Evolutionary conservation across 2,329 filamentous ascomycete genomes (phyloP), one percentile per base, ranked within the genome.

Genomic region (Alternaria sp.): DNA sequence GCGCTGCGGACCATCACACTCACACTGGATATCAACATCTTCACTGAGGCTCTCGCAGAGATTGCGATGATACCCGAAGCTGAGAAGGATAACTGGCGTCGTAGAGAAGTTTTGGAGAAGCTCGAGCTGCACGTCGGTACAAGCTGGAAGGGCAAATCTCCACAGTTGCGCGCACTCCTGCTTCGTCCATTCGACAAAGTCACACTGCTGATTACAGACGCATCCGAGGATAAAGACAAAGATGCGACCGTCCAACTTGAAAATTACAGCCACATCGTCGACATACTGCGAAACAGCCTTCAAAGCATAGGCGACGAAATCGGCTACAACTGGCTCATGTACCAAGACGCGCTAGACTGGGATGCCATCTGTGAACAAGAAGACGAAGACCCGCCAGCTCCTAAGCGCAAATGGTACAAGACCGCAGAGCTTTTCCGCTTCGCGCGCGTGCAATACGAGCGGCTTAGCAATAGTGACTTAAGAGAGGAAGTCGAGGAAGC

Each of bases 131-230:
- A 41, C 33, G 8, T 2, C 8, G 8, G 3, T 41, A 10, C 7
- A 41, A 8, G 3, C 0, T 5, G 33, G 33, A 10, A 2, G 0
- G 8, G 8, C 33, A 5, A n/a, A n/a, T n/a, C 15, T 4, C 15
- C 15, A 3, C 2, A 10, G 2, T 41, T 8, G 37, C 37, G 37
- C 15, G 37, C 37, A 41, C 15, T 41, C 4, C 37, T 41, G 4
- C 4, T 41, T 5, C 37, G 10, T 18, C 37, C 37, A 1, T 41
- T 41, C 37, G 37, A 41, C 8, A 41, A 41, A 2, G 37, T 41
- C 37, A 41, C 37, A 5, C 8, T 41, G 3, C 2, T 41, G 0
- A 41, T 41, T 1, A 41, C 37, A 2, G 15, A 18, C 2, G 15
- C 37, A 1, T 37, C 33, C 33, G 1, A 2, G 14, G 14, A 33